Percentiles rank a stretch among this genome's conserved stretches.
Evolutionary conservation across 1,284 basidiomycete species (phyloP).

Genomic region (Fomitopsis schrenkii): DNA sequence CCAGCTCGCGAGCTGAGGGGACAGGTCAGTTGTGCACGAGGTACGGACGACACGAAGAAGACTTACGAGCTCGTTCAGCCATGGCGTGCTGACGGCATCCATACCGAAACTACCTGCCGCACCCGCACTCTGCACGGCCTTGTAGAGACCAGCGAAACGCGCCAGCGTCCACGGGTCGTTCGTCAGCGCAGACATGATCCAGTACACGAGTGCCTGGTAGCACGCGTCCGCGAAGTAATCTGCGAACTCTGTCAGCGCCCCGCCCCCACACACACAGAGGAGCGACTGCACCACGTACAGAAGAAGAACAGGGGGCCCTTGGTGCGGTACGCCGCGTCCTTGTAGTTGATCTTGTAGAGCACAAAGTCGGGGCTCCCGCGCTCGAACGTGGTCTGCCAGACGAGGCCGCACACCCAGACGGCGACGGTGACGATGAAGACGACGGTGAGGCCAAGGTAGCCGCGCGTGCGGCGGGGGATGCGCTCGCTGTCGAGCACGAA

Average conservation of each 20-base stretch:
- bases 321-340: slow-evolving; percentile 26
- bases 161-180: slow-evolving; percentile 42
- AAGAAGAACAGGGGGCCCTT: slow-evolving; percentile 38
- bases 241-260: slow-evolving; percentile 7
- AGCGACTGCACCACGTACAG: slow-evolving; percentile 24
- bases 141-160: slow-evolving; percentile 38
- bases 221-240: slow-evolving; percentile 35
- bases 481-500: slow-evolving; percentile 33
- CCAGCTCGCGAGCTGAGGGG: slow-evolving; percentile 32
- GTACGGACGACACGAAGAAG: neutral
- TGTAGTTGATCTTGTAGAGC: slow-evolving; percentile 29
- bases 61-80: slow-evolving; percentile 32
- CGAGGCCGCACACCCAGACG: slow-evolving; percentile 33
- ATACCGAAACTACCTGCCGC: slow-evolving; percentile 41
- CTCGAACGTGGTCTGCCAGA: slow-evolving; percentile 33
- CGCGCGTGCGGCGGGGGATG: slow-evolving; percentile 33
- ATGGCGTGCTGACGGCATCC: slow-evolving; percentile 40
- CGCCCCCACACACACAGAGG: neutral
- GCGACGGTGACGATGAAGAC: slow-evolving; percentile 30
- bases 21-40: too few relatives aligned
- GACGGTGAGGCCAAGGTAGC: slow-evolving; percentile 35
- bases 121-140: slow-evolving; percentile 35
- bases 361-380: slow-evolving; percentile 18
- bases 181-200: slow-evolving; percentile 41
- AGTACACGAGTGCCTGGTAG: slow-evolving; percentile 37